phyloP scores from a whole-genome alignment of 441 rosid species.

The Metrosideros polymorpha region DNA sequence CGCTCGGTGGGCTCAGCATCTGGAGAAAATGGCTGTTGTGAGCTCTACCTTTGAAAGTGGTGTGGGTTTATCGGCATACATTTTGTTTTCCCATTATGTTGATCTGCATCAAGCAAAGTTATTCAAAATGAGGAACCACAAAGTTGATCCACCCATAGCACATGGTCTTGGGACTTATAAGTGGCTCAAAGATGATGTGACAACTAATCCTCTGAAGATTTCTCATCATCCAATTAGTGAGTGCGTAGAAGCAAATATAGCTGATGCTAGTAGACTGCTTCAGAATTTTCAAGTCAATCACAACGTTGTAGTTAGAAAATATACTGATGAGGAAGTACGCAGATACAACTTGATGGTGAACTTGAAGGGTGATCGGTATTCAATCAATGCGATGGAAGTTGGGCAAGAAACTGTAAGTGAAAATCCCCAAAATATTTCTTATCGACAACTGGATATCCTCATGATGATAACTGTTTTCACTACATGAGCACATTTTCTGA shows the following conservation, averaged over 20 bases:
- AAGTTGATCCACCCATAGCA: constrained; percentile 38
- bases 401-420: constrained; percentile 47
- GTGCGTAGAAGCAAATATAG: constrained; percentile 53
- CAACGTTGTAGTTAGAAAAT: constrained; percentile 29
- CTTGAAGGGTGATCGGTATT: constrained; percentile 36
- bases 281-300: constrained; percentile 51
- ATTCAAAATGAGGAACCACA: constrained; percentile 24
- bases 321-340: constrained; percentile 29
- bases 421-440: neutral
- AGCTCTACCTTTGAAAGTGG: constrained; percentile 93
- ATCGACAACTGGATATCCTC: neutral
- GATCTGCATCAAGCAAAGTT: constrained; percentile 50
- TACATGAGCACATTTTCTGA: neutral
- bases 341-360: constrained; percentile 38
- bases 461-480: neutral
- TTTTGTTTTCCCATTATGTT: constrained; percentile 59
- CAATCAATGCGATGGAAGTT: constrained; percentile 41
- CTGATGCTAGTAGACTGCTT: constrained; percentile 40
- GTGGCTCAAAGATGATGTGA: constrained; percentile 84
- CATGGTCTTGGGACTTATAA: constrained; percentile 94
- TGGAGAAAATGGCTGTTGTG: constrained; percentile 82
- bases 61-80: constrained; percentile 63
- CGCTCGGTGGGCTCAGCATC: constrained; percentile 84
- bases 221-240: constrained; percentile 35
- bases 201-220: constrained; percentile 44